These are phyloP conservation scores for Primulina eburnea DNA, from an alignment of 257 asterid species.

Conservation along the genomic window DNA sequence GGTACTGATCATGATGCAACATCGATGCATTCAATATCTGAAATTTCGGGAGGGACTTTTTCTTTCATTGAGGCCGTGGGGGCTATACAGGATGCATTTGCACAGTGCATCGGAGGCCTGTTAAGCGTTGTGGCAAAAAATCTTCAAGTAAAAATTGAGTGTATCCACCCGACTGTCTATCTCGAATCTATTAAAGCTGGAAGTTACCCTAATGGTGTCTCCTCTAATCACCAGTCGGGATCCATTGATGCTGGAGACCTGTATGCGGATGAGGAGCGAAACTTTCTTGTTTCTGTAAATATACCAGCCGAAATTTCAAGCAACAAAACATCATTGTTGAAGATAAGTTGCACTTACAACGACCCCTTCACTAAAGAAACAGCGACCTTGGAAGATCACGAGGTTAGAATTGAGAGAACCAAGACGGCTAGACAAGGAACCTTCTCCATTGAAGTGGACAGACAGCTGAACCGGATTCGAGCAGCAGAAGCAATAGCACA, in stretches of 20 bases:
- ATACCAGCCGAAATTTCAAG: constrained; percentile 14
- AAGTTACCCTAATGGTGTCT: background rate
- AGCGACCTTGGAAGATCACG: constrained; percentile 12
- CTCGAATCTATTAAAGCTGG: constrained; percentile 7
- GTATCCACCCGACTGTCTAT: constrained; percentile 7
- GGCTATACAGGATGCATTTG: constrained; percentile 7
- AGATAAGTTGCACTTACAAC: constrained; percentile 10
- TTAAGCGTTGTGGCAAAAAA: constrained; percentile 15
- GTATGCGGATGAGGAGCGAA: constrained; percentile 24
- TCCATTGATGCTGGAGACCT: constrained; percentile 18
- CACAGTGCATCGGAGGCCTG: constrained; percentile 2
- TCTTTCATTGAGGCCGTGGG: constrained; percentile 3
- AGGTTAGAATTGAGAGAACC: constrained; percentile 15
- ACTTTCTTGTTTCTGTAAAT: constrained; percentile 16
- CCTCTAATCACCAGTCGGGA: constrained; percentile 3
- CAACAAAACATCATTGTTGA: constrained; percentile 12
- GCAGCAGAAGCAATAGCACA: constrained; percentile 21
- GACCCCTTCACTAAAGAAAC: constrained; percentile 13
- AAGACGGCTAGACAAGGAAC: constrained; percentile 4
- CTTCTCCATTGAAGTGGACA: constrained; percentile 9
- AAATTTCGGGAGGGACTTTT: constrained; percentile 12
- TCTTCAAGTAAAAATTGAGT: constrained; percentile 4
- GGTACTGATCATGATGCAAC: constrained; percentile 21
- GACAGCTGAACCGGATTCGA: constrained; percentile 17
- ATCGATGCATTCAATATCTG: background rate